Base-by-base conservation (phyloP, 2,329 filamentous ascomycete species). In the Metarhizium brunneum region DNA sequence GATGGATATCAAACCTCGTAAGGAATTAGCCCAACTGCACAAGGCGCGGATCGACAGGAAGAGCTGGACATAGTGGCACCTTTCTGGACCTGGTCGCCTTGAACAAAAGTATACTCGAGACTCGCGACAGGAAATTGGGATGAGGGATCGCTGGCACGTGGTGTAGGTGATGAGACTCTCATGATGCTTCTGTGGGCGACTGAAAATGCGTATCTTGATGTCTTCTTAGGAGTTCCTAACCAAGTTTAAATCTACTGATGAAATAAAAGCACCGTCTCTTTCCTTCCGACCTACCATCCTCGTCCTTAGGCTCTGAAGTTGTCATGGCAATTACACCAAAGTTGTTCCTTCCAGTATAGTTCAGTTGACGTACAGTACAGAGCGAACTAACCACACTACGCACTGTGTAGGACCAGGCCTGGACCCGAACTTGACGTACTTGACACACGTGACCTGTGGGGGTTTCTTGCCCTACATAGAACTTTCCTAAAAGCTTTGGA, bases 381-480 rank as follows among this genome's bases (percentile, higher is more conserved):
- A 10, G 8, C 3, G 7, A 8, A 13, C 7, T 30, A 2, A 25
- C 25, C 45, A 29, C 18, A 48, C 25, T 29, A 16, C 8, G 18
- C 25, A 47, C 35, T 47, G 30, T 51, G 49, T 48, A 6, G 13
- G 20, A 50, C 6, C 4, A 11, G 43, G 53, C 45, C 57, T 48
- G 52, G 52, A 42, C 49, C 50, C 10, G n/a, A 38, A 8, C 1
- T 25, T 32, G 49, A 43, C 38, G 14, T 25, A 36, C 25, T 35
- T 14, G 30, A 54, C 36, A 56, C 70, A 72, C 69, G 70, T 72
- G 69, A 64, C 52, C 32, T 47, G 52, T 58, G 61, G 64, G 69
- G 69, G 69, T 62, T 71, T 64, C 62, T 60, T 70, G 67, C 69
- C 69, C 69, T 71, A 71, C 64, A 54, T 61, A 60, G 29, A 36